Evolutionary conservation across 2,329 filamentous ascomycete species (phyloP), one percentile per base, ranked within the genome.

Genomic region (Juglanconis oblonga): DNA sequence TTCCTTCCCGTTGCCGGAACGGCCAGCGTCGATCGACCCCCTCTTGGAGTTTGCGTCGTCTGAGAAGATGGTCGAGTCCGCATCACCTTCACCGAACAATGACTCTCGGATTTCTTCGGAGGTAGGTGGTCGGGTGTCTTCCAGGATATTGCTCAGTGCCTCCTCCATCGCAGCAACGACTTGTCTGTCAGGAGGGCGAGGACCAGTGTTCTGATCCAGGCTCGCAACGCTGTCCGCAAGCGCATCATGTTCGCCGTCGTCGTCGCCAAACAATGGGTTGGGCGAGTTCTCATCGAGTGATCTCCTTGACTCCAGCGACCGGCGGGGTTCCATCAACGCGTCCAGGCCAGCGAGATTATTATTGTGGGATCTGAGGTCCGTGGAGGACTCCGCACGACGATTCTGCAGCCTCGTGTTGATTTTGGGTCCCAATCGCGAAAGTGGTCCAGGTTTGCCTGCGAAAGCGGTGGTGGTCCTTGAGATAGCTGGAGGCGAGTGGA

Each of bases 81-180:
- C 76, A 51, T 80, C 79, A 3, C 84, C 81, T 11, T 81, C 75
- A 3, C 81, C 81, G 71, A 93, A 91, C 0, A 93, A 73, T 0
- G 89, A 91, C 14, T 84, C 84, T 45, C 86, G 79, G 14, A 88
- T 73, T 64, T 88, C 87, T 66, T 88, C 86, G 1, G 84, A 81
- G 24, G 84, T 85, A 53, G 89, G 77, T 13, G 82, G 82, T 38
- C 80, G 86, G 52, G 89, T 85, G 65, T 92, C 87, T 66, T 92
- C 92, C 79, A 99, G 90, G 64, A 99, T 99, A 64, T 93, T 90
- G 65, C 90, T 96, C 52, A 99, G 80, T 14, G 93, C 95, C 65
- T 90, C 87, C 72, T 98, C 93, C 84, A 99, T 94, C 3, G 92
- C 94, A 74, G 96, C 87, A 5, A 99, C 92, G 33, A 97, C 89